Evolutionary conservation across 441 rosid species (phyloP), one percentile per base, ranked within the genome.

Genomic region (Adansonia grandidieri): DNA sequence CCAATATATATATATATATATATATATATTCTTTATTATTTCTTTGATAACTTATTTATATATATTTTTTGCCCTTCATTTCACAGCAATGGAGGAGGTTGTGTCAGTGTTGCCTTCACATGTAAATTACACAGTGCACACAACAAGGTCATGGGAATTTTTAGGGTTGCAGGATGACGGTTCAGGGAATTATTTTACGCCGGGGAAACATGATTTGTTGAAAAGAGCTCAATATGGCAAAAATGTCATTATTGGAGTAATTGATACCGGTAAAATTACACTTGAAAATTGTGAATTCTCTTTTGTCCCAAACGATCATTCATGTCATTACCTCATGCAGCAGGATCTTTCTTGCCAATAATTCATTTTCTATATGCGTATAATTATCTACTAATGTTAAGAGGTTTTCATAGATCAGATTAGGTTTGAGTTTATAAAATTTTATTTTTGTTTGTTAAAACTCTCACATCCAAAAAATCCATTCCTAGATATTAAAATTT

Each of bases 141-240:
- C 97, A 0, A 94, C 97, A 75, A 79, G 98, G 78, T 94, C 97
- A 57, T 94, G 98, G 98, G 87, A 88, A 75, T 92, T 94, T 77
- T 82, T 85, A 63, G 98, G 97, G 28, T 72, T 94, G 32, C 32
- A 28, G 32, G 32, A 28, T 28, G 32, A 28, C 32, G 32, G 32
- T 28, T 28, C 32, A 28, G 32, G 32, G 32, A 28, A 28, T 28
- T 28, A 28, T 28, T 28, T 28, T 28, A 1, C 32, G 1, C 32
- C 32, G 32, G 32, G 32, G 32, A 28, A 28, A 28, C 32, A 80
- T 22, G 89, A 82, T 61, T 73, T 92, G 15, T 74, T 89, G 71
- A 32, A n/a, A 6, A 84, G 75, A 74, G 91, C 97, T 17, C 85
- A 84, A 9, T 89, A 88, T 80, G 98, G 98, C 20, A 84, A 88